Evolutionary conservation across 371 early-diverging fungal genomes (phyloP).

Genomic region (Capniomyces stellatus): DNA sequence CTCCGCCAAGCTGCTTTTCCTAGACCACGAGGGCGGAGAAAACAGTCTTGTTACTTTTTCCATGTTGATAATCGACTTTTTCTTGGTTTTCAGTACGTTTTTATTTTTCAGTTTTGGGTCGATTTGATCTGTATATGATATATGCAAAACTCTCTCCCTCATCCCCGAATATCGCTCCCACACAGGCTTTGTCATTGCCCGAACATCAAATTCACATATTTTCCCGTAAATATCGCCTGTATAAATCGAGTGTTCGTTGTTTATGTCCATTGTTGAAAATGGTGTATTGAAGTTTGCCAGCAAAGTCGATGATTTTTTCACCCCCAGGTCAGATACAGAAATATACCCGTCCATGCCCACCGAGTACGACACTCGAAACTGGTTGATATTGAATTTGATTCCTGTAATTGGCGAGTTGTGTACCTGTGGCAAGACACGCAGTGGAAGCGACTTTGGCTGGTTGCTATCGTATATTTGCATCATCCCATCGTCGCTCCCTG

Average conservation of each 20-base stretch:
- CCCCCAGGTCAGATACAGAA: background rate
- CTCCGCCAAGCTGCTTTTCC: no score
- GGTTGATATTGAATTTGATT: background rate
- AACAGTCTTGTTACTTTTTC: no score
- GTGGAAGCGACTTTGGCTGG: background rate
- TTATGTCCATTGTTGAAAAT: background rate
- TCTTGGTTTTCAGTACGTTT: no score
- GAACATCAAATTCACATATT: background rate
- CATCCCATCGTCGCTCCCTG: background rate
- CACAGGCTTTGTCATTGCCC: background rate
- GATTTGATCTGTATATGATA: no score
- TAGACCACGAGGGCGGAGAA: no score
- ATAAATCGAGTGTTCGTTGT: background rate
- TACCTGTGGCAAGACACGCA: background rate
- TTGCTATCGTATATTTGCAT: background rate
- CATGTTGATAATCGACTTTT: no score
- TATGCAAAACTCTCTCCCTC: background rate
- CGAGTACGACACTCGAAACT: background rate
- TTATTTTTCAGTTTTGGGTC: no score
- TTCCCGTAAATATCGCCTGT: slow-evolving; percentile 1
- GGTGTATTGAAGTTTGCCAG: background rate
- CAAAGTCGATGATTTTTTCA: background rate
- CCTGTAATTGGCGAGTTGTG: background rate
- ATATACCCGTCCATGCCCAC: background rate
- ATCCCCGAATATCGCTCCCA: background rate